Evolutionary conservation across 73 alveolate species (phyloP), one percentile per base, ranked within the genome.

Genomic region (Paramecium caudatum): DNA sequence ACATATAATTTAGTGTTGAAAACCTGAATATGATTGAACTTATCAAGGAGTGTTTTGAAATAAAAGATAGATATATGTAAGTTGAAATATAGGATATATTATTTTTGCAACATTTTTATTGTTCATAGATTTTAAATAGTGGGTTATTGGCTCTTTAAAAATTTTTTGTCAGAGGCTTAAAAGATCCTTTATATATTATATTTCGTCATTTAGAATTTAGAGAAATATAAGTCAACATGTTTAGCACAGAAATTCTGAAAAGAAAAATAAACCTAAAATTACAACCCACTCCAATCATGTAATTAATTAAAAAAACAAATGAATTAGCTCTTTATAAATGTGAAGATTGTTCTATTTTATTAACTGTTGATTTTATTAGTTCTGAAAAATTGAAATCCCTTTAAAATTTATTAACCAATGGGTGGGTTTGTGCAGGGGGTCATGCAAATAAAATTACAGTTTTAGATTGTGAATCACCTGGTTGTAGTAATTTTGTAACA

Each of bases 401-500:
- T 4, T 34, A 65, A 62, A 33, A 62, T 30, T 86, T 41, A 41
- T 49, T 41, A 15, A 46, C 46, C 13, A 37, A 23, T 23, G 68
- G 93, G n/a, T 47, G 74, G 93, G 41, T 19, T 27, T 43, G 85
- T 63, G 90, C 74, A 25, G 48, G 41, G 43, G 93, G 93, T 10
- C 93, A 86, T 45, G 36, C 19, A 8, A 86, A 86, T 63, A 63
- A 48, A 17, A 23, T 63, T 10, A 63, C 46, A 6, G 84, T 32
- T 0, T 45, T 62, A 13, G 84, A 63, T 27, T 86, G 93, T 46
- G 84, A 46, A 33, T 70, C 61, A 41, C 62, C 48, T 9, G 70
- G 90, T 41, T 86, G 93, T 45, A 78, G 84, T 86, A 81, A 86
- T 19, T 86, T 86, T 25, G 65, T 86, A 10, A 78, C 82, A 10